Base-by-base conservation (phyloP, 1,284 basidiomycete genomes). In the Pascua sp. region DNA sequence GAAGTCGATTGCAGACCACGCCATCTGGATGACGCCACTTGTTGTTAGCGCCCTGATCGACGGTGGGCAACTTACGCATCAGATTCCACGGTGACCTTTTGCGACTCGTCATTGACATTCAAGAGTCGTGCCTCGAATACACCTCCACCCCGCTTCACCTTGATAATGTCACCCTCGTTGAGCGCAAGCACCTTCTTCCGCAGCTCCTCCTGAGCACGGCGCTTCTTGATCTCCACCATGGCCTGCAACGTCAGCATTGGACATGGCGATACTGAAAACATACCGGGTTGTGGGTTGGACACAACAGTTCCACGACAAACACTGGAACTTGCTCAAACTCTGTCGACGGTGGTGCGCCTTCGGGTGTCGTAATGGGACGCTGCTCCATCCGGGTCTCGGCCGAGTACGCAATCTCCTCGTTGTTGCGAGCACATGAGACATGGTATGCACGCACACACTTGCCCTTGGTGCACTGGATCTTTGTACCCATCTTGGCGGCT, bases 361-460 rank as follows among this genome's bases (percentile, higher is more conserved):
- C 32, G 5, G 11, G 40, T 39, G 16, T 12, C n/a, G 18, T 4
- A 37, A 17, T 13, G 11, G 41, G 18, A 32, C 24, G 24, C 24
- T 32, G 24, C 24, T 44, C 42, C 13, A 44, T 39, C 13, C 37
- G 18, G 49, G 18, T 56, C 42, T 66, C 59, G 48, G 68, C 57
- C 24, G 59, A 60, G 53, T 67, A 64, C 15, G 53, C 40, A 24
- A 71, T 59, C 38, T 61, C 48, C 9, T 67, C 63, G 49, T 67
- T 61, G 36, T 58, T 57, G 13, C 59, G 79, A 0, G 95, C 95
- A 73, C 95, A 98, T 2, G 87, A 89, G 36, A 96, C 87, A 71
- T 98, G 95, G 77, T 90, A 96, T 0, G 95, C 91, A 67, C 90
- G 90, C 1, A 89, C 82, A 70, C 95, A 96, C 77, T 91, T 93